Evolutionary conservation across 129 eudicot genomes (phyloP), one percentile per base, ranked within the genome.

Genomic region (Ambrosia trifida): DNA sequence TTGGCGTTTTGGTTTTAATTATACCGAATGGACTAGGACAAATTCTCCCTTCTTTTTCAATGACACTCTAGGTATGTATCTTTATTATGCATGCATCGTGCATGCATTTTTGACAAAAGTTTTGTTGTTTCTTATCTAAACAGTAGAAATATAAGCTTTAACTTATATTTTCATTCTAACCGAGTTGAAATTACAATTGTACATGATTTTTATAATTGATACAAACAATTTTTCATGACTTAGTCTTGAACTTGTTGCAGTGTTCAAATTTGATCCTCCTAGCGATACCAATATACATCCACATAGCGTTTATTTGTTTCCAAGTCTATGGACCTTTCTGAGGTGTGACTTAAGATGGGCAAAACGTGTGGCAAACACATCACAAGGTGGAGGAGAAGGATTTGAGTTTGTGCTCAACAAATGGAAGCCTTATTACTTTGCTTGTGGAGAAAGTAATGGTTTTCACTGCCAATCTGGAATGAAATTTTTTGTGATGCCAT

Each of bases 401-500:
- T 89, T 89, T 24, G 86, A 80, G 81, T 82, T 79, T 45, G 85
- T 79, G 74, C 74, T 89, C 56, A 82, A 76, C 75, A 83, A 77
- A 32, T 84, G 83, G 92, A 81, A 75, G 86, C 92, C 96, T 0
- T 76, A 84, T 68, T 89, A 74, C 74, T 89, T 89, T 69, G 92
- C 87, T 1, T 89, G 96, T 33, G 92, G 96, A 8, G 96, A 86
- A 77, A 80, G 79, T 49, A 54, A 82, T 7, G 92, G 92, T 24
- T 50, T 84, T 13, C 96, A 89, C 43, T 89, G 96, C 69, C 72
- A 75, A 60, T 73, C 79, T 13, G 83, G 83, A n/a, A 92, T 92
- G 98, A 92, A 92, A 54, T 92, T 92, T 68, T 65, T 80, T 4
- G 84, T 87, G 6, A 78, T 88, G 89, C 98, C 98, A 13, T 36